phyloP scores from a whole-genome alignment of 2,329 filamentous ascomycete species.

The Chaetomiaceae sp. region DNA sequence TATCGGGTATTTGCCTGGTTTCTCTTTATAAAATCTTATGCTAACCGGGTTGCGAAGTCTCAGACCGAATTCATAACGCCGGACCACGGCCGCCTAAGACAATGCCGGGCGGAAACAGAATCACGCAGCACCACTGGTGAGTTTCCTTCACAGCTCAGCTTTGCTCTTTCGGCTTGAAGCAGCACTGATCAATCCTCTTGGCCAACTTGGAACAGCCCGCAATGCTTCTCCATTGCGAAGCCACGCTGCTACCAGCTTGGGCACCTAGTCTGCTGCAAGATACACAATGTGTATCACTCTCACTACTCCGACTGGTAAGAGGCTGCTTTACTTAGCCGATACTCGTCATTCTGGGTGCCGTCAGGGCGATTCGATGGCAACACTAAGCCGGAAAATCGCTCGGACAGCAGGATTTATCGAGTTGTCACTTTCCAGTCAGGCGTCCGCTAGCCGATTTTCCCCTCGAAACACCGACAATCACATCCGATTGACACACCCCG shows the following conservation, averaged over 20 bases:
- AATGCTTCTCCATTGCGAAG: conserved; percentile 10
- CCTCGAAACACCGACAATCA: too few species aligned
- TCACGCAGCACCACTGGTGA: conserved; percentile 13
- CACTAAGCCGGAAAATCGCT: too few species aligned
- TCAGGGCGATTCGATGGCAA: too few species aligned
- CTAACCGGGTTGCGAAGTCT: too few species aligned
- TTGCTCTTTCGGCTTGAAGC: not conserved
- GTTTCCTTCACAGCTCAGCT: not conserved
- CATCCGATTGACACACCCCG: too few species aligned
- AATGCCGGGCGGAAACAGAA: not conserved
- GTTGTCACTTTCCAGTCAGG: too few species aligned
- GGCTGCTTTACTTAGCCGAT: not conserved
- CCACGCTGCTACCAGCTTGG: conserved; percentile 8
- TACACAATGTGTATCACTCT: conserved; percentile 10
- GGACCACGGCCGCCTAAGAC: not conserved
- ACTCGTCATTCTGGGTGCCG: too few species aligned
- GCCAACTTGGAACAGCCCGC: too few species aligned
- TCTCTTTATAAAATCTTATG: too few species aligned
- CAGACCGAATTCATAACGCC: not conserved
- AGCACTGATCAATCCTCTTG: not conserved
- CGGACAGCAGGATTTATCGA: too few species aligned
- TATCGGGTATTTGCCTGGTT: too few species aligned
- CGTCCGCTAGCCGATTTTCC: too few species aligned
- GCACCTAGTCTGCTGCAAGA: conserved; percentile 4
- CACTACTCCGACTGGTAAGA: conserved; percentile 8